These are phyloP conservation scores for Skeletonema menzelii DNA, from an alignment of 108 stramenopile genomes.

Conservation along the genomic window DNA sequence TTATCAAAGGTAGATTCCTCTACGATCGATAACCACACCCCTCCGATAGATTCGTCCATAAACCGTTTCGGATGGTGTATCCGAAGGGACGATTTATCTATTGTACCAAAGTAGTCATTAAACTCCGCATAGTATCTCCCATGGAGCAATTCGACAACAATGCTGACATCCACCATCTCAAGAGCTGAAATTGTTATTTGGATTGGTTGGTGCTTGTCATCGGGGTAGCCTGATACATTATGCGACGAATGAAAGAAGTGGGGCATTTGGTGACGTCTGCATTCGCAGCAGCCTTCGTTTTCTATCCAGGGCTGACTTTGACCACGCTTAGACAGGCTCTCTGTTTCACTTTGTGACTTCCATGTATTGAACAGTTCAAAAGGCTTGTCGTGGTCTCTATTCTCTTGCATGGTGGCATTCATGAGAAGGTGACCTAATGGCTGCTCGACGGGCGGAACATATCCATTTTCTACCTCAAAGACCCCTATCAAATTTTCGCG, in stretches of 20 bases:
- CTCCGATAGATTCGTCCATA: constrained; percentile 14
- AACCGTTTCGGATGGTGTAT: constrained; percentile 60
- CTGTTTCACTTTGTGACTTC: constrained; percentile 5
- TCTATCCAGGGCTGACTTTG: constrained; percentile 27
- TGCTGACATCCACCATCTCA: constrained; percentile 54
- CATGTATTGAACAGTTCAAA: constrained; percentile 45
- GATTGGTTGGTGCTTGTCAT: constrained; percentile 76
- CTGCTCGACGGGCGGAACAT: constrained; percentile 20
- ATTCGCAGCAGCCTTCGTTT: constrained; percentile 73
- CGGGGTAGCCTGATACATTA: constrained; percentile 52
- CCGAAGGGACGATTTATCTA: constrained; percentile 48
- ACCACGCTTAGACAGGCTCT: constrained; percentile 10
- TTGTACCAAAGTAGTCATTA: constrained; percentile 40
- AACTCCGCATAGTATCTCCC: constrained; percentile 79
- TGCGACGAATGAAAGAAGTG: constrained; percentile 35
- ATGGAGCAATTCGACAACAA: constrained; percentile 74
- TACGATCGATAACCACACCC: constrained; percentile 64
- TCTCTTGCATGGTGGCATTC: constrained; percentile 39
- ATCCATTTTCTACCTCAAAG: constrained; percentile 39
- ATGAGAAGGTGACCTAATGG: constrained; percentile 34
- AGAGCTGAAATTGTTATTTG: constrained; percentile 68
- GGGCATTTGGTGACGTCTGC: constrained; percentile 53
- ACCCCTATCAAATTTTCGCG: constrained; percentile 26
- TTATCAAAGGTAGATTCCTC: constrained; percentile 48
- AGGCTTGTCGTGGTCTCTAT: constrained; percentile 17